Conservation (phyloP, 2,329 filamentous ascomycete genomes). For the Fusarium chuoi region DNA sequence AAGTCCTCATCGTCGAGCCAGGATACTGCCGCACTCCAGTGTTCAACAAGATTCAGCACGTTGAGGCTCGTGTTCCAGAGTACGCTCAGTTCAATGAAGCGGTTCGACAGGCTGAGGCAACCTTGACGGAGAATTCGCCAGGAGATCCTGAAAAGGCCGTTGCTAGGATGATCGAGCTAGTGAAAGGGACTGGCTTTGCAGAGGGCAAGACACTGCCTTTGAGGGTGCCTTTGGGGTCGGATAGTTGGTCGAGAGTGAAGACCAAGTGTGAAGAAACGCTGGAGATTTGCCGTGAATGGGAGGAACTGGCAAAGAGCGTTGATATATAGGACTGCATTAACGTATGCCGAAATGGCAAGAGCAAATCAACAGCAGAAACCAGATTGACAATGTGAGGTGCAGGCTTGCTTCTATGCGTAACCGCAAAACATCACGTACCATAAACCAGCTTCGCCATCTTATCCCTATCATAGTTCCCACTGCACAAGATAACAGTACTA, state of each 20-base stretch:
- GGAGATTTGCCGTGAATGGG: slow-evolving; percentile 60
- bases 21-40: slow-evolving; percentile 54
- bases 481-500: neutral
- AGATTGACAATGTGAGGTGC: rapidly evolving
- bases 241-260: slow-evolving; percentile 61
- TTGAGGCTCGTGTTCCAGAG: slow-evolving; percentile 35
- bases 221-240: slow-evolving; percentile 62
- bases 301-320: slow-evolving; percentile 60
- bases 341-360: no score
- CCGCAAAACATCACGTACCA: neutral
- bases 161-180: slow-evolving; percentile 64
- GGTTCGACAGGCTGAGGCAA: slow-evolving; percentile 31
- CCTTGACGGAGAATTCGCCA: slow-evolving; percentile 50
- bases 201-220: slow-evolving; percentile 53
- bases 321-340: slow-evolving; percentile 40
- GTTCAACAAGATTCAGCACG: slow-evolving; percentile 49
- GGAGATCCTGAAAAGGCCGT: slow-evolving; percentile 63
- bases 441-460: neutral
- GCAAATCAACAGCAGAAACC: no score
- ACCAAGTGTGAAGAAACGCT: slow-evolving; percentile 61
- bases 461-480: neutral
- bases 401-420: neutral
- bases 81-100: slow-evolving; percentile 48
- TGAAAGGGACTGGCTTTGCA: slow-evolving; percentile 56
- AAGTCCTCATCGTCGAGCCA: slow-evolving; percentile 52